These are phyloP conservation scores for Wallacemonas sp. DNA, from an alignment of 208 protist genomes.

Conservation along the genomic window DNA sequence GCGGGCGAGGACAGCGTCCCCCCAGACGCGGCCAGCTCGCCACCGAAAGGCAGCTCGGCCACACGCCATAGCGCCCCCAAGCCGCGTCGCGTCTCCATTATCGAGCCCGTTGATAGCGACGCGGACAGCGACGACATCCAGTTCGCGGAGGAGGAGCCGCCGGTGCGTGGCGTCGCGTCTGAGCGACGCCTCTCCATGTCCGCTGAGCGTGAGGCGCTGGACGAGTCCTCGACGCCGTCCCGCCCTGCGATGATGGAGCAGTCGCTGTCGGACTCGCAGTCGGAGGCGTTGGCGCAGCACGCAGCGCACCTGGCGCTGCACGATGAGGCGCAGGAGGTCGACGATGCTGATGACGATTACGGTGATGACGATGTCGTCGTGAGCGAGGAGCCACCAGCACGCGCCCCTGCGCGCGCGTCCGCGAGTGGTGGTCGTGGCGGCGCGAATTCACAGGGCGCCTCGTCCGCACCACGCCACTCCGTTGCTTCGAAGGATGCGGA, in stretches of 20 bases:
- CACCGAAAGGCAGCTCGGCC: neutral
- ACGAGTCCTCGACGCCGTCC: slow-evolving; percentile 27
- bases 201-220: slow-evolving; percentile 25
- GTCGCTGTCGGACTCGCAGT: neutral
- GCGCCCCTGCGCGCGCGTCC: too few relatives aligned
- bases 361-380: too few relatives aligned
- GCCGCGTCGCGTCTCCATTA: neutral
- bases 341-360: neutral
- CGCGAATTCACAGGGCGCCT: too few relatives aligned
- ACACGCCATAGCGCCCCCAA: neutral
- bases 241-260: slow-evolving; percentile 33
- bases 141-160: slow-evolving; percentile 7
- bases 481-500: too few relatives aligned
- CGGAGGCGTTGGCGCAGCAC: neutral
- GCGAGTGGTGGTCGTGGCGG: too few relatives aligned
- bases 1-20: slow-evolving; percentile 21
- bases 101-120: slow-evolving; percentile 3
- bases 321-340: neutral
- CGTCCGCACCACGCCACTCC: neutral
- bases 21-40: too few relatives aligned
- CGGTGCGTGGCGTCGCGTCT: neutral
- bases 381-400: too few relatives aligned
- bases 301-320: neutral
- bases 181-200: slow-evolving; percentile 24
- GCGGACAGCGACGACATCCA: slow-evolving; percentile 19